These are phyloP conservation scores for Diaporthe citriasiana DNA, from an alignment of 2,329 filamentous ascomycete species.

Conservation along the genomic window DNA sequence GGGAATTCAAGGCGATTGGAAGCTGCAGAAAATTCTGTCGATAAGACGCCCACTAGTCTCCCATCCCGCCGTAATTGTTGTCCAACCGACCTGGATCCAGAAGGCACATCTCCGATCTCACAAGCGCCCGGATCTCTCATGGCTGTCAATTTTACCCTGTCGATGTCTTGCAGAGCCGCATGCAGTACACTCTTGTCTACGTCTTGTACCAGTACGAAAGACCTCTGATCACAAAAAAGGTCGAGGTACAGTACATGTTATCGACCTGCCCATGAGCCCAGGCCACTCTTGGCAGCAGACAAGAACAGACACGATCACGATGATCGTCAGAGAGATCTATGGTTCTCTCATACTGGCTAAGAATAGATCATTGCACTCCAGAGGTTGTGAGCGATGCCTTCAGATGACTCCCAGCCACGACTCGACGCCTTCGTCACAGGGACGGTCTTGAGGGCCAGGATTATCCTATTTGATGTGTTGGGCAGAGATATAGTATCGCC, in stretches of 20 bases:
- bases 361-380: background rate
- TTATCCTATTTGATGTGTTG: background rate
- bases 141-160: background rate
- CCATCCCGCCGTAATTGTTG: constrained; percentile 2
- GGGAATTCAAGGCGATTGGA: background rate
- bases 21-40: constrained; percentile 4
- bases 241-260: constrained; percentile 7
- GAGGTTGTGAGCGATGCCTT: background rate
- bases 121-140: constrained; percentile 32
- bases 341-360: background rate
- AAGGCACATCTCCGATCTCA: background rate
- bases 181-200: background rate
- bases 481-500: background rate
- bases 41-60: constrained; percentile 5
- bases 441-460: background rate
- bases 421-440: background rate
- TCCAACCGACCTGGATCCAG: constrained; percentile 6
- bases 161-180: background rate
- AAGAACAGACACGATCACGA: background rate
- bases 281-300: background rate
- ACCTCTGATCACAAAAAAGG: background rate
- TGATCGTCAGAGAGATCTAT: background rate
- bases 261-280: background rate
- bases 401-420: background rate
- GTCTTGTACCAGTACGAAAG: constrained; percentile 35